A percentile compares a stretch with the other conserved stretches of the same genome.
Conservation (phyloP, 768 basidiomycete species). For the Punctularia strigosozonata region DNA sequence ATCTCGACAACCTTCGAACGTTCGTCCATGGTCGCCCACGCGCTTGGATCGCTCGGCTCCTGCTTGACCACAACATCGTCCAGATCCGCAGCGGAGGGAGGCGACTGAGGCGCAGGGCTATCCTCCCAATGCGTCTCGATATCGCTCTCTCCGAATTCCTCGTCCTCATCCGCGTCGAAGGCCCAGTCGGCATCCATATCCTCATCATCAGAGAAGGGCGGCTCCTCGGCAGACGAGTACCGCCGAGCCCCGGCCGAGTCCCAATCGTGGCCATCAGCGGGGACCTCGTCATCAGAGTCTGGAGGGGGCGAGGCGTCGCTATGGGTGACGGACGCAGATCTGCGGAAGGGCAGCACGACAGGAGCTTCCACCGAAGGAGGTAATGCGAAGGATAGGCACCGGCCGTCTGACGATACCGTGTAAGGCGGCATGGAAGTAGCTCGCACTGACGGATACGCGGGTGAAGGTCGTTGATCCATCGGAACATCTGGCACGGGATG, state of each 20-base stretch:
- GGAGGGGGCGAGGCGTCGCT: slow-evolving; percentile 59
- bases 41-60: slow-evolving; percentile 50
- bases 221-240: too few species aligned
- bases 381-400: too few species aligned
- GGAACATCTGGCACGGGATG: slow-evolving; percentile 24
- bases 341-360: slow-evolving; percentile 24
- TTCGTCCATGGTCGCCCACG: slow-evolving; percentile 56
- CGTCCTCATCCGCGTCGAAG: slow-evolving; percentile 23
- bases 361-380: too few species aligned
- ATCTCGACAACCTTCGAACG: slow-evolving; percentile 34
- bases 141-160: slow-evolving; percentile 42
- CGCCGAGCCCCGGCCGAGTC: too few species aligned
- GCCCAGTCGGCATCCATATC: slow-evolving; percentile 20
- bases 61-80: slow-evolving; percentile 34
- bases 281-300: slow-evolving; percentile 52
- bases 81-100: slow-evolving; percentile 24
- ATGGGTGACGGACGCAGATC: slow-evolving; percentile 46
- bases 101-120: slow-evolving; percentile 51
- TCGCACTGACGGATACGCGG: slow-evolving; percentile 6
- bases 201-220: too few species aligned
- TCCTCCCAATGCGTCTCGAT: slow-evolving; percentile 46
- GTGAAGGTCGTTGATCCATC: neutral
- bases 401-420: neutral
- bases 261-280: too few species aligned
- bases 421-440: slow-evolving; percentile 9